Evolutionary conservation across 2,329 filamentous ascomycete genomes (phyloP).

Genomic region (Sarocladium brachiariae): DNA sequence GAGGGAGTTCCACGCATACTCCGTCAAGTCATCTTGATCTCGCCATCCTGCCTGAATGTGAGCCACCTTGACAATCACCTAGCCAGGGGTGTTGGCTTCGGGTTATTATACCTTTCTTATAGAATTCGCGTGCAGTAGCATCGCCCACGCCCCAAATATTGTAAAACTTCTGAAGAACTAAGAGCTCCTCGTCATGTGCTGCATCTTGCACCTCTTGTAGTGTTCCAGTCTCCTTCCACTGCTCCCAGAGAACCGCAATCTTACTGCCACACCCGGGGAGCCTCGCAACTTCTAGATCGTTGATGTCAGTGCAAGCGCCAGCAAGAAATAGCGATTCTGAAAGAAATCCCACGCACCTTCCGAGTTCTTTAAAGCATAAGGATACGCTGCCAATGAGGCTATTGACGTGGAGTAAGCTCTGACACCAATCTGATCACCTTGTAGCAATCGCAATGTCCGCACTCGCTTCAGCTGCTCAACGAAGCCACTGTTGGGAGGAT

Average conservation of each 20-base stretch:
- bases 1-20: conserved; percentile 70
- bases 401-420: conserved; percentile 85
- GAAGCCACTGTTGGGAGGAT: conserved; percentile 69
- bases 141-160: conserved; percentile 90
- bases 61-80: background rate
- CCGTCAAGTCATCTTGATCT: conserved; percentile 78
- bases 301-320: no score
- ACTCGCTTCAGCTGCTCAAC: conserved; percentile 69
- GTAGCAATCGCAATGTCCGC: conserved; percentile 61
- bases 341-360: conserved; percentile 28
- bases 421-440: conserved; percentile 70
- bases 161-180: conserved; percentile 64
- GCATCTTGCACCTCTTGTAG: conserved; percentile 59
- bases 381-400: conserved; percentile 76
- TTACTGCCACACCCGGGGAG: conserved; percentile 79
- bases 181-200: conserved; percentile 56
- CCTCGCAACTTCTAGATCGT: conserved; percentile 37
- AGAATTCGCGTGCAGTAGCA: conserved; percentile 74
- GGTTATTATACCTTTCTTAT: conserved; percentile 45
- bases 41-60: conserved; percentile 51
- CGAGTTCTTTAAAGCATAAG: conserved; percentile 37
- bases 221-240: conserved; percentile 58
- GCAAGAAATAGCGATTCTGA: no score
- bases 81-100: background rate
- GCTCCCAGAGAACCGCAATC: conserved; percentile 68